Percentiles rank a stretch among this genome's conserved stretches.
Evolutionary conservation across 441 rosid species (phyloP).

Genomic region (Capsella rubella): DNA sequence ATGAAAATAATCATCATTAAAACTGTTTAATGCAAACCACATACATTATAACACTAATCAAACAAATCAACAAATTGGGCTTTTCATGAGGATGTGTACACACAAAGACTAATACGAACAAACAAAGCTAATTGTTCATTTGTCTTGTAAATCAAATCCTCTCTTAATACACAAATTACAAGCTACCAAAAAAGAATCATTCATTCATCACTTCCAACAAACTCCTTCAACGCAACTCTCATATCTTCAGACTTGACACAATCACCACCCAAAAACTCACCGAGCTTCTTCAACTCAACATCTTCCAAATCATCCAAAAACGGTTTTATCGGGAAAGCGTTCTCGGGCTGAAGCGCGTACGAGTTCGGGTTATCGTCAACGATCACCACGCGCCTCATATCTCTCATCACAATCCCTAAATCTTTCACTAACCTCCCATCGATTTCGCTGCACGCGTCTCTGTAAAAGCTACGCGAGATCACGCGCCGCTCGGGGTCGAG

Average conservation of each 20-base stretch:
- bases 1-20: background rate
- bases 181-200: background rate
- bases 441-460: conserved; percentile 68
- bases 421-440: conserved; percentile 79
- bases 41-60: conserved; percentile 17
- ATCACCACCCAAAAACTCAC: conserved; percentile 54
- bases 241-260: conserved; percentile 66
- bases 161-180: conserved; percentile 23
- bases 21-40: background rate
- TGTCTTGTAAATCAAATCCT: conserved; percentile 28
- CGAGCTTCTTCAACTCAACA: conserved; percentile 60
- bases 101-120: conserved; percentile 25
- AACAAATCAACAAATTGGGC: conserved; percentile 24
- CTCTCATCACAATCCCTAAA: conserved; percentile 67
- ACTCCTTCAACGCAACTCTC: conserved; percentile 74
- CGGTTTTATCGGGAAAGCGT: conserved; percentile 74
- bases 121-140: conserved; percentile 36
- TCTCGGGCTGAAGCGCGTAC: conserved; percentile 76
- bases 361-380: conserved; percentile 86
- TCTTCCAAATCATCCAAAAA: conserved; percentile 65
- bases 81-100: conserved; percentile 20
- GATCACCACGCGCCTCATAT: conserved; percentile 65
- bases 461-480: conserved; percentile 63
- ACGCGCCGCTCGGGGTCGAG: conserved; percentile 56
- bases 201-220: conserved; percentile 30